Base-by-base conservation (phyloP, 371 early-diverging fungal species). In the Catenaria anguillulae region DNA sequence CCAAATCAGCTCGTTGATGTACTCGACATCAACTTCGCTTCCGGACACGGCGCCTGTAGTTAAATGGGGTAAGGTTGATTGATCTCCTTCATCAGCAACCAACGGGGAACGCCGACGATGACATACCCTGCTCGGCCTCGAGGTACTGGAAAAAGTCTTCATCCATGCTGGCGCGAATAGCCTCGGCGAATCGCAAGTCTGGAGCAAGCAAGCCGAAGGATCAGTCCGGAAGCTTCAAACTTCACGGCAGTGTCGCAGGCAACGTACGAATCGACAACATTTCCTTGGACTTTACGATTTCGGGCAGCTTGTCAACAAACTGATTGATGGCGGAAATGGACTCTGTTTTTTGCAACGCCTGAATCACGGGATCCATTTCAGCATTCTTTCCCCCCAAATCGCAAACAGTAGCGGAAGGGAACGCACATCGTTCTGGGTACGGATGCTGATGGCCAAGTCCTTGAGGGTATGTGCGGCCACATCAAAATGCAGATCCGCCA, bases 401-500 rank as follows among this genome's bases (percentile, higher is more conserved):
- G n/a, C n/a, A n/a, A n/a, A n/a, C n/a, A n/a, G n/a, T n/a, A n/a
- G n/a, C n/a, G n/a, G n/a, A n/a, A n/a, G n/a, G 21, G 46, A 37
- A 55, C 60, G 2, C 65, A 81, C 87, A 67, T 93, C 91, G 65
- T 91, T 88, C 56, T 90, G 83, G 17, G 83, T 83, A 60, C 90
- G 87, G 58, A 96, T 81, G 40, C 85, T 74, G 62, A 82, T 81
- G 0, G 95, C 92, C 61, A 89, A 78, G 63, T 84, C 83, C 69
- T 85, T 89, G 58, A 96, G 70, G 63, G 84, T 72, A 17, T 81
- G 77, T 33, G 87, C 89, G 2, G 93, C 92, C 6, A 86, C 86
- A 0, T 90, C 83, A 75, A 96, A 93, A 66, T 92, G 90, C 65
- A 87, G 79, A 70, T 90, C 89, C 31, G 94, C 79, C 2, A 94